phyloP scores from a whole-genome alignment of 2,329 filamentous ascomycete genomes.

The Penicillium sp. region DNA sequence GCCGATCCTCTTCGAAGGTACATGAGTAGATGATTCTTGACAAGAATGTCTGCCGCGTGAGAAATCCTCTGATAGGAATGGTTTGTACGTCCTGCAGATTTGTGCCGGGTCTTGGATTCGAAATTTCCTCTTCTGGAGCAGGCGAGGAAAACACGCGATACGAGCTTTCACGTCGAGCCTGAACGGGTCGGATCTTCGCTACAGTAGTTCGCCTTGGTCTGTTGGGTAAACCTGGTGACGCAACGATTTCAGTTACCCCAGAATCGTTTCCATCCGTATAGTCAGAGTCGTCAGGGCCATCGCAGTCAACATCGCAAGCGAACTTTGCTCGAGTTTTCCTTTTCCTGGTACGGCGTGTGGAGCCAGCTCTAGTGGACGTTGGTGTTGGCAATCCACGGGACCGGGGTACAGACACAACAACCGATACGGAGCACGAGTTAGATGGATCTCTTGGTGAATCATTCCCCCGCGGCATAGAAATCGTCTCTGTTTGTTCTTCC shows the following conservation, averaged over 20 bases:
- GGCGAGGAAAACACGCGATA: background rate
- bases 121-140: background rate
- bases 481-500: too few species aligned
- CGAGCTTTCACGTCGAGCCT: background rate
- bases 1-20: slow-evolving; percentile 7
- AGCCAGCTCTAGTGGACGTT: too few species aligned
- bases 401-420: too few species aligned
- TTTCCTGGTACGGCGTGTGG: too few species aligned
- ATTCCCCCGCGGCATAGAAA: too few species aligned
- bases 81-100: slow-evolving; percentile 5
- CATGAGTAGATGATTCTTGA: slow-evolving; percentile 7
- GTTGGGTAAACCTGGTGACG: background rate
- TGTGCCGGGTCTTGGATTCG: background rate
- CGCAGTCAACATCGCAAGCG: background rate
- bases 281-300: background rate
- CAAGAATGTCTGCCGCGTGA: slow-evolving; percentile 9
- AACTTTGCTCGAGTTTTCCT: too few species aligned
- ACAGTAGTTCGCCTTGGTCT: background rate
- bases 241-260: background rate
- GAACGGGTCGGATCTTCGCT: background rate
- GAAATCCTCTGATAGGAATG: slow-evolving; percentile 5
- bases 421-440: too few species aligned
- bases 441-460: too few species aligned
- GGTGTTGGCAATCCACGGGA: too few species aligned
- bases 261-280: background rate